Percentiles rank a stretch among this genome's conserved stretches.
Conservation (phyloP, 140 eudicot species). For the Oenanthe javanica region DNA sequence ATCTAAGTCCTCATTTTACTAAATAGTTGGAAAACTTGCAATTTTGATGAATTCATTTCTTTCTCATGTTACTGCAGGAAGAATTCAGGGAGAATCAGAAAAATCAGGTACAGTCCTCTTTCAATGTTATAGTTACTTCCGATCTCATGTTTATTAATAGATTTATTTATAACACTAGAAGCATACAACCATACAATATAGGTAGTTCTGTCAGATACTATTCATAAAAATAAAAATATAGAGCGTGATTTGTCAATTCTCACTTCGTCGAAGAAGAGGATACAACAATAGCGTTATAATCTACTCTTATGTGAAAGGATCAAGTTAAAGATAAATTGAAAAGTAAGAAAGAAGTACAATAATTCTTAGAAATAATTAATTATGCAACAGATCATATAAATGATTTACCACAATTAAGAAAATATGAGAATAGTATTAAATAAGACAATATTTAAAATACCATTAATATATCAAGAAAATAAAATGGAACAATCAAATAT, state of each 20-base stretch:
- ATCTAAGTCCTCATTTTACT: neutral
- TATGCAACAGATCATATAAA: no score
- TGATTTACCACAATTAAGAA: no score
- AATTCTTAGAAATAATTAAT: no score
- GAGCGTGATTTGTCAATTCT: neutral
- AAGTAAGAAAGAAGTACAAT: no score
- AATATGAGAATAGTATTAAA: no score
- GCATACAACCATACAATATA: neutral
- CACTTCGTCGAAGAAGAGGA: neutral
- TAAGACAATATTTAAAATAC: no score
- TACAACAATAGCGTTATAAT: neutral
- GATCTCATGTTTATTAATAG: neutral
- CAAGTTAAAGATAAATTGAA: no score
- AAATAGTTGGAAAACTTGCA: neutral
- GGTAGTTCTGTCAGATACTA: neutral
- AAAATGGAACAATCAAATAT: no score
- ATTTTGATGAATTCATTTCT: neutral
- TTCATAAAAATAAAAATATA: neutral
- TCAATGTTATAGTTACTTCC: neutral
- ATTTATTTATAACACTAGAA: neutral
- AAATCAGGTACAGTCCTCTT: conserved; percentile 39
- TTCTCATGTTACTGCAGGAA: conserved; percentile 35
- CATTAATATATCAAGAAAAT: no score
- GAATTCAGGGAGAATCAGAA: conserved; percentile 62
- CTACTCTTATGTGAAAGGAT: no score